A percentile compares a stretch with the other conserved stretches of the same genome.
These are phyloP conservation scores for Vitis labrusca DNA, from an alignment of 164 flowering plant species.

Conservation along the genomic window DNA sequence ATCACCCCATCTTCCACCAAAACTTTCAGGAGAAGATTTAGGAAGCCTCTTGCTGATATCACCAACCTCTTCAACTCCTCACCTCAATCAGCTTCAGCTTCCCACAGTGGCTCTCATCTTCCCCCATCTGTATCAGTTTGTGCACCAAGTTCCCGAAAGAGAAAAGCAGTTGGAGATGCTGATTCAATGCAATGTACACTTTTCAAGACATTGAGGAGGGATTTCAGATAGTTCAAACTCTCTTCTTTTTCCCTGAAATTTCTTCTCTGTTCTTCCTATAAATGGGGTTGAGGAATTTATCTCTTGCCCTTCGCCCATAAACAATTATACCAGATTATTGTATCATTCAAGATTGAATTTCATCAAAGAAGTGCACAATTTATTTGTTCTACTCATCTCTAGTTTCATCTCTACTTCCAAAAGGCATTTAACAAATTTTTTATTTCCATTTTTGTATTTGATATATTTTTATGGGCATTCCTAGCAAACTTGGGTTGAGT, in stretches of 20 bases:
- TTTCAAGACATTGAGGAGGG: constrained; percentile 17
- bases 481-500: too few relatives aligned
- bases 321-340: background rate
- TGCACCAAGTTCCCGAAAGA: constrained; percentile 6
- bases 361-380: too few relatives aligned
- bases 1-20: background rate
- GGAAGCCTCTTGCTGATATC: constrained; percentile 26
- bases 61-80: constrained; percentile 10
- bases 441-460: too few relatives aligned
- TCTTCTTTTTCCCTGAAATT: background rate
- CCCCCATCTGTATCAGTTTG: background rate
- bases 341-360: too few relatives aligned
- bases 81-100: background rate
- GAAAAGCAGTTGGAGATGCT: constrained; percentile 6
- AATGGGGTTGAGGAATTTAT: background rate
- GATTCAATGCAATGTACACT: background rate
- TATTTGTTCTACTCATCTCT: too few relatives aligned
- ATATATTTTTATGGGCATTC: too few relatives aligned
- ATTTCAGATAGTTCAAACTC: constrained; percentile 15
- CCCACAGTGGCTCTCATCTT: background rate
- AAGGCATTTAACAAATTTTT: too few relatives aligned
- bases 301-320: background rate
- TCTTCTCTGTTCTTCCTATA: too few relatives aligned
- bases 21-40: constrained; percentile 12
- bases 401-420: too few relatives aligned